phyloP scores from a whole-genome alignment of 2,329 filamentous ascomycete genomes.

The Colletotrichum sansevieriae region DNA sequence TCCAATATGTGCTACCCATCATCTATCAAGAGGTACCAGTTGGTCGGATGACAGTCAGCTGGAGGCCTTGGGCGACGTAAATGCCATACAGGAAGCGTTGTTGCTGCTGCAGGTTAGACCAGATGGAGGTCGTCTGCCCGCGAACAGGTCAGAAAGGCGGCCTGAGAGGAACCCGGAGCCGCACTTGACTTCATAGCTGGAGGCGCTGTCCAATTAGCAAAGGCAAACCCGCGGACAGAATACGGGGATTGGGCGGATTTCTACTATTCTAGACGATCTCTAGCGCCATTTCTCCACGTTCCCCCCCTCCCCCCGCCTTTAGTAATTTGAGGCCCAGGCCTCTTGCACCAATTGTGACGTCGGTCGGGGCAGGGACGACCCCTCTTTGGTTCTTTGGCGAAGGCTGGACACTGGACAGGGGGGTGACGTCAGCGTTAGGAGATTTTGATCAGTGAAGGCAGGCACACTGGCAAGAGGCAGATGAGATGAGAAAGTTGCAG shows the following conservation, averaged over 20 bases:
- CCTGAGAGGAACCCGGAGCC: constrained; percentile 12
- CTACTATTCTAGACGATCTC: constrained; percentile 24
- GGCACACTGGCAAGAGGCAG: constrained; percentile 2
- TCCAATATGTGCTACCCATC: not conserved
- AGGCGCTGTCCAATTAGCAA: constrained; percentile 27
- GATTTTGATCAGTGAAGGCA: not conserved
- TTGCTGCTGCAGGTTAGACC: not conserved
- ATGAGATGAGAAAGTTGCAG: not conserved
- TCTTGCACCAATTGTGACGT: constrained; percentile 36
- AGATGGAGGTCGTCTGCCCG: constrained; percentile 16
- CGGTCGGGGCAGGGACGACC: constrained; percentile 12
- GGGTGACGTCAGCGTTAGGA: constrained; percentile 33
- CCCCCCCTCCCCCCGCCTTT: not conserved
- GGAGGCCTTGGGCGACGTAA: constrained; percentile 32
- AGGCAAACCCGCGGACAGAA: constrained; percentile 22
- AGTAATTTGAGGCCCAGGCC: not conserved
- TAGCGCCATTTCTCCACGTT: constrained; percentile 29
- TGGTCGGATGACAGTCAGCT: not conserved
- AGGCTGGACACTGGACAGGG: constrained; percentile 7
- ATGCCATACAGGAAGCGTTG: not conserved
- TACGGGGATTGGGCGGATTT: constrained; percentile 29
- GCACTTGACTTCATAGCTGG: constrained; percentile 34
- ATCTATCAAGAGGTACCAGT: not conserved
- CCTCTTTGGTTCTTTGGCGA: constrained; percentile 7
- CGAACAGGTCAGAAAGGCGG: not conserved